phyloP scores from a whole-genome alignment of 495 filamentous ascomycete species.

The Aspergillus conjunctus region DNA sequence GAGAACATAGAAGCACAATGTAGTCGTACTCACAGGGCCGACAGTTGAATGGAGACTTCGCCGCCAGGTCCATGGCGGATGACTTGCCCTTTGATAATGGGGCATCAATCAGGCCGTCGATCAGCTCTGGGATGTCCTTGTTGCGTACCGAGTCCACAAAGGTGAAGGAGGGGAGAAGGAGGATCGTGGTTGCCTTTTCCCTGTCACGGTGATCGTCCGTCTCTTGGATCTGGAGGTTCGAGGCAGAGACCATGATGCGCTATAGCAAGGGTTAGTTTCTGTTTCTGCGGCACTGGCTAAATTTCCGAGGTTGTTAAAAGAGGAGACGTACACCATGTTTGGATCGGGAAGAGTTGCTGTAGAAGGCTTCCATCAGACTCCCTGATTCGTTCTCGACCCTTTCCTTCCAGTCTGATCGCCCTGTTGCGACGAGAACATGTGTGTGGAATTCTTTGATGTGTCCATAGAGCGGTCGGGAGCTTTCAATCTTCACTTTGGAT shows the following conservation, averaged over 20 bases:
- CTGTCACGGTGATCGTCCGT: slow-evolving; percentile 43
- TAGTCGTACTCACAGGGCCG: slow-evolving; percentile 76
- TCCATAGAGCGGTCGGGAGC: slow-evolving; percentile 75
- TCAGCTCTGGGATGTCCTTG: slow-evolving; percentile 64
- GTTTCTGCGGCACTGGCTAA: neutral
- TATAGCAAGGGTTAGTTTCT: slow-evolving; percentile 34
- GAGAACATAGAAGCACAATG: slow-evolving; percentile 92
- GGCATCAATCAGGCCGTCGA: slow-evolving; percentile 66
- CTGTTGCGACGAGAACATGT: slow-evolving; percentile 89
- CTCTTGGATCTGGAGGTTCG: slow-evolving; percentile 73
- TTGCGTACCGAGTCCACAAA: slow-evolving; percentile 79
- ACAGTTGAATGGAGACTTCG: slow-evolving; percentile 38
- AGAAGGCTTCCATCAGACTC: slow-evolving; percentile 89
- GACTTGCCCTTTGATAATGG: slow-evolving; percentile 57
- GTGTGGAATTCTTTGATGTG: slow-evolving; percentile 81
- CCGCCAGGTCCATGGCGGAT: neutral
- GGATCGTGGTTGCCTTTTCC: slow-evolving; percentile 66
- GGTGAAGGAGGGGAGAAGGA: slow-evolving; percentile 86
- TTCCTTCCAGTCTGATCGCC: slow-evolving; percentile 87
- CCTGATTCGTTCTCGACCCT: slow-evolving; percentile 85
- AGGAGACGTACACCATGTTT: slow-evolving; percentile 67
- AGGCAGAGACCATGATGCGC: slow-evolving; percentile 89
- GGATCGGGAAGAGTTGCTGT: slow-evolving; percentile 55
- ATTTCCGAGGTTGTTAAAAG: neutral
- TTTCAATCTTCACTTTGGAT: slow-evolving; percentile 71